Evolutionary conservation across 1,284 basidiomycete genomes (phyloP), one percentile per base, ranked within the genome.

Genomic region (Heterobasidion occidentale): DNA sequence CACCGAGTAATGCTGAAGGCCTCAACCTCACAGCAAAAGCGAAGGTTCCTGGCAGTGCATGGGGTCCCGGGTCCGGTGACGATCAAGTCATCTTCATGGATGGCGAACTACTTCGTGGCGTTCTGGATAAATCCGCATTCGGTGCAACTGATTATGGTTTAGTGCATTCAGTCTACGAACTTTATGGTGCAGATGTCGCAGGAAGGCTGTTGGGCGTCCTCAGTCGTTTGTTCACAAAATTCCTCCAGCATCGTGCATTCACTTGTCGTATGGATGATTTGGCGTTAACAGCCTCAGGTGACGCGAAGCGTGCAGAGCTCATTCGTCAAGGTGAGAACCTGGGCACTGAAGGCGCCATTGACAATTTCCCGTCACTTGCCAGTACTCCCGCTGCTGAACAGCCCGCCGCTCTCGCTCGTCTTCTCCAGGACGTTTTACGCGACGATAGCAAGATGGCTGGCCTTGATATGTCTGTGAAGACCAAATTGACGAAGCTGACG

Each of bases 211-310:
- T 99, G 42, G 94, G 94, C 56, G 88, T 98, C 60, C 82, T 99
- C 59, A 93, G 92, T 68, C 86, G 97, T 54, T 76, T 98, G 49
- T 94, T 99, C 71, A 98, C 97, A 55, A 98, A 98, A 70, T 98
- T 92, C 74, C 78, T 99, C 51, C 96, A 99, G 68, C 92, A 94
- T 67, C 90, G 94, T 44, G 97, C 94, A 0, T 99, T 99, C 74
- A 95, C 96, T 2, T 99, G 97, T 74, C 87, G 97, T 47, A 98
- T 99, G 93, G 97, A 99, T 73, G 97, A 99, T 74, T 78, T 99
- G 52, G 85, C 92, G 54, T 79, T 99, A 45, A 98, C 94, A 20
- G 79, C 81, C 0, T 82, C 86, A 58, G 96, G 94, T 35, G 90
- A 99, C 70, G 70, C 72, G 36, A 77, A 77, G 57, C 81, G 97